A percentile compares a stretch with the other conserved stretches of the same genome.
Conservation (phyloP, 139 green algal species). For the Chlorella sp. region DNA sequence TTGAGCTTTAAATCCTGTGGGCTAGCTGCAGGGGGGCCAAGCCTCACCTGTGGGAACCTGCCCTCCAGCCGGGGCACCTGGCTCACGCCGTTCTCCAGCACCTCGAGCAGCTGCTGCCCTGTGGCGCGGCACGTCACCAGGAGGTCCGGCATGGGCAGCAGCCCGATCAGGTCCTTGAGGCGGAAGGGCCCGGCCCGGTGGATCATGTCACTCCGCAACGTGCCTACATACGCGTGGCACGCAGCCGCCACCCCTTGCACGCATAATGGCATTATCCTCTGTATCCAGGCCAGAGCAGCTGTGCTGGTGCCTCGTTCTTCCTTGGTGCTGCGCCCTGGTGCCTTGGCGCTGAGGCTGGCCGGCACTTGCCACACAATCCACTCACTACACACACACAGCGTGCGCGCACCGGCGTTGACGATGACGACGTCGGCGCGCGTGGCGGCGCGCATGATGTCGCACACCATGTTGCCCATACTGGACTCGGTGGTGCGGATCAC, state of each 20-base stretch:
- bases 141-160: constrained; percentile 70
- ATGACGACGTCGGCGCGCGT: constrained; percentile 41
- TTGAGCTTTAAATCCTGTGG: too few species aligned
- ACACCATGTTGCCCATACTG: constrained; percentile 70
- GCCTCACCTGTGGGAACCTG: constrained; percentile 58
- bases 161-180: constrained; percentile 53
- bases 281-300: too few species aligned
- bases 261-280: too few species aligned
- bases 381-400: too few species aligned
- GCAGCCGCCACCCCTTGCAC: too few species aligned
- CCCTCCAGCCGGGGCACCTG: constrained; percentile 60
- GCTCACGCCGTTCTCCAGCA: constrained; percentile 61
- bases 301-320: too few species aligned
- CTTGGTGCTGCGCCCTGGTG: too few species aligned
- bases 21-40: too few species aligned
- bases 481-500: constrained; percentile 51
- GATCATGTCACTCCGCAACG: constrained; percentile 25
- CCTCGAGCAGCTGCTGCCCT: constrained; percentile 4
- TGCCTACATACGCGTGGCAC: background rate
- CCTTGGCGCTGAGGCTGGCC: too few species aligned
- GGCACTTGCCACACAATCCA: too few species aligned
- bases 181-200: constrained; percentile 41
- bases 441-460: constrained; percentile 29
- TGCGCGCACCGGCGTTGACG: constrained; percentile 15
- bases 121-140: constrained; percentile 3